phyloP scores from a whole-genome alignment of 192 early-diverging fungal genomes.

The Entomortierella beljakovae region DNA sequence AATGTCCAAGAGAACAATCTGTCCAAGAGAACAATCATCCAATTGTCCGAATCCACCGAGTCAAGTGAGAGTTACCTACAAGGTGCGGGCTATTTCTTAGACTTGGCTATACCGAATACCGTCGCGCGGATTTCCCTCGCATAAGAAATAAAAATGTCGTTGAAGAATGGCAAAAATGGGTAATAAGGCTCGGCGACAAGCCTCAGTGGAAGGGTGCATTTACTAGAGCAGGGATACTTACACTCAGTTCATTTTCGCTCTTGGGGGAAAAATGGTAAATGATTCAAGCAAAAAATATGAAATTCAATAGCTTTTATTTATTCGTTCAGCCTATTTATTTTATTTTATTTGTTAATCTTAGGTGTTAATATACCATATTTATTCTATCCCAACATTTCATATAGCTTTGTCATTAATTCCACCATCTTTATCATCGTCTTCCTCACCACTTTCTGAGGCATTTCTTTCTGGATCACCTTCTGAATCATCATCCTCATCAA shows the following conservation, averaged over 20 bases:
- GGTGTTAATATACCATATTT: background rate
- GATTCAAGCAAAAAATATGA: background rate
- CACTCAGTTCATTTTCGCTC: background rate
- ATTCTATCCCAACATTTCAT: background rate
- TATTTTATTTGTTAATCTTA: background rate
- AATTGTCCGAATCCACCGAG: background rate
- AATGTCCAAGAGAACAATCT: background rate
- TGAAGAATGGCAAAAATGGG: constrained; percentile 1
- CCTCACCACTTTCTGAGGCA: no score
- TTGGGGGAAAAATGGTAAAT: background rate
- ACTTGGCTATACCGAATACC: background rate
- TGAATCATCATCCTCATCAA: no score
- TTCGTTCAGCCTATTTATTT: background rate
- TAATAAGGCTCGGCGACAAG: constrained; percentile 1
- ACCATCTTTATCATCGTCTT: no score
- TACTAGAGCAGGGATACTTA: background rate
- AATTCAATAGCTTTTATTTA: background rate
- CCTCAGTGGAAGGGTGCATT: no score
- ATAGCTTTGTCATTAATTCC: background rate
- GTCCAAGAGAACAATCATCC: no score
- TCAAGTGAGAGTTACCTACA: background rate
- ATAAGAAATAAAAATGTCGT: background rate
- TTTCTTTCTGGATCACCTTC: no score
- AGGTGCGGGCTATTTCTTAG: background rate
- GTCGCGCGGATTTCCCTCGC: background rate